Percentiles rank a stretch among this genome's conserved stretches.
Conservation (phyloP, 371 early-diverging fungal genomes). For the Mortierella sp. region DNA sequence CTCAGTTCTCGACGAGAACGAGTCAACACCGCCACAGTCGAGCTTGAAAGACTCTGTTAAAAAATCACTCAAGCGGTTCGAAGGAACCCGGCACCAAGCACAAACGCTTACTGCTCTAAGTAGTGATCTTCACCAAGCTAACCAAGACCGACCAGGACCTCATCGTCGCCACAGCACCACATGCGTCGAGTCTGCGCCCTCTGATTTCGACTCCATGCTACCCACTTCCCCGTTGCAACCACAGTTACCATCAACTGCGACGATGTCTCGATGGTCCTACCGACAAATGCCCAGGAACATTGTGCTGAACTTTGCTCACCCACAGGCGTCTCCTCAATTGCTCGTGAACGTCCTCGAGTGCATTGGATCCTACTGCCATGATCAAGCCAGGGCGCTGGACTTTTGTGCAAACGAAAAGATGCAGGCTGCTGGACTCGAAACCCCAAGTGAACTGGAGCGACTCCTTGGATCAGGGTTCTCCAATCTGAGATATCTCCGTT, state of each 20-base stretch:
- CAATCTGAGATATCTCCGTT: constrained; percentile 25
- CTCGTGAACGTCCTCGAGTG: constrained; percentile 33
- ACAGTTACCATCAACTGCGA: not conserved
- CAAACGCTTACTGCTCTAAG: not conserved
- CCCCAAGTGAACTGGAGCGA: constrained; percentile 26
- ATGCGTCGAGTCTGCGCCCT: not conserved
- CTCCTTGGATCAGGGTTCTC: constrained; percentile 40
- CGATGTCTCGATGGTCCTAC: constrained; percentile 32
- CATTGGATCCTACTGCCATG: constrained; percentile 16
- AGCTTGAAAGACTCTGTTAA: not conserved
- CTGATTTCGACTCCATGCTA: not conserved
- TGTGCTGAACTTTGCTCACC: constrained; percentile 46
- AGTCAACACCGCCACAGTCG: not conserved
- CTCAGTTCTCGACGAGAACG: not conserved
- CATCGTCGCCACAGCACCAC: constrained; percentile 5
- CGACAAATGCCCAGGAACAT: constrained; percentile 23
- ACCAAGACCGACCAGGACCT: not conserved
- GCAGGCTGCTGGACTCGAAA: constrained; percentile 31
- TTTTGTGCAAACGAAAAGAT: constrained; percentile 48
- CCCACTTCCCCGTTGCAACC: not conserved
- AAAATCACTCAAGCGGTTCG: not conserved
- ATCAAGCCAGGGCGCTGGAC: constrained; percentile 36
- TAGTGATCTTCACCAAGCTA: not conserved
- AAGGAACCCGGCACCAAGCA: not conserved
- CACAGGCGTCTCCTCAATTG: constrained; percentile 41